Conservation (phyloP, 202 grass and related monocot genomes). For the Alloteropsis angusta region DNA sequence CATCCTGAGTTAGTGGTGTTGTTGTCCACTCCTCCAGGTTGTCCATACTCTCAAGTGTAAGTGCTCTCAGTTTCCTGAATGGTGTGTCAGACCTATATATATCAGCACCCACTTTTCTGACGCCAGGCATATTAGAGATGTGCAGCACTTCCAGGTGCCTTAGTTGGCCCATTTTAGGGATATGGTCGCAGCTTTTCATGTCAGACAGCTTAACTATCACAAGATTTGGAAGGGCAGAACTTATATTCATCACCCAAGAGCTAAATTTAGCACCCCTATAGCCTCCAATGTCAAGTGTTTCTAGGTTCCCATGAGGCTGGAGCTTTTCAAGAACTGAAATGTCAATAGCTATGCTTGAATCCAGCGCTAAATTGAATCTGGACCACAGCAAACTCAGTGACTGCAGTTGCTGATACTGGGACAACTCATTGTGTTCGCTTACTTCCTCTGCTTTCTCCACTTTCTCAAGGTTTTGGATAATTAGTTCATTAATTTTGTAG, state of each 20-base stretch:
- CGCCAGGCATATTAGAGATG: conserved; percentile 5
- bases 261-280: conserved; percentile 8
- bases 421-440: neutral
- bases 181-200: conserved; percentile 13
- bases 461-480: conserved; percentile 14
- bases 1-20: neutral
- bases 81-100: neutral
- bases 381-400: conserved; percentile 25
- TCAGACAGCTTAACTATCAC: neutral
- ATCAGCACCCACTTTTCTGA: neutral
- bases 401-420: neutral
- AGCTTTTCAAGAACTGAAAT: neutral
- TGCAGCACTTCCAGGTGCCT: conserved; percentile 7
- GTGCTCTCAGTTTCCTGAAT: conserved; percentile 21
- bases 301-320: conserved; percentile 12
- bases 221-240: conserved; percentile 2
- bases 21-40: neutral
- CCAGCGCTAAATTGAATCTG: neutral
- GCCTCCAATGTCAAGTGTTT: neutral
- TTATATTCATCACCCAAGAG: neutral
- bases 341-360: neutral
- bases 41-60: neutral
- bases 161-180: conserved; percentile 18
- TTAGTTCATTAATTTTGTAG: neutral
- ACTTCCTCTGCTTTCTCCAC: conserved; percentile 9